Conservation (phyloP, 257 asterid genomes). For the Nicotiana paniculata region DNA sequence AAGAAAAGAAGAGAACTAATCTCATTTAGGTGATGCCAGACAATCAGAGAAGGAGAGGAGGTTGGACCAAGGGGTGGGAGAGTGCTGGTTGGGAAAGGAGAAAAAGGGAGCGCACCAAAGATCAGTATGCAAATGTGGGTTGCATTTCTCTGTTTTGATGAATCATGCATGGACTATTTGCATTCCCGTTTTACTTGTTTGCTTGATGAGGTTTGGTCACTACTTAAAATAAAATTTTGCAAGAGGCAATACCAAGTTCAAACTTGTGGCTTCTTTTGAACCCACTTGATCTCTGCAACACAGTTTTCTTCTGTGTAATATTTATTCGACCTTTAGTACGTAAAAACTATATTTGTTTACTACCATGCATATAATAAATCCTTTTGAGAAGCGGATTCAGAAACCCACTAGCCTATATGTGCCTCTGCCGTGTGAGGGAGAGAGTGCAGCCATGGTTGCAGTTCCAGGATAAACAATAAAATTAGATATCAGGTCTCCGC, state of each 20-base stretch:
- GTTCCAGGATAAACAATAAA: neutral
- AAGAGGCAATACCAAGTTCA: neutral
- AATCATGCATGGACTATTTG: neutral
- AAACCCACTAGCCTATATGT: neutral
- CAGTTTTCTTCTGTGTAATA: neutral
- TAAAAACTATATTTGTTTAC: neutral
- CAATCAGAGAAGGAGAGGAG: neutral
- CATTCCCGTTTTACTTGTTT: neutral
- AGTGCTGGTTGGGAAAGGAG: neutral
- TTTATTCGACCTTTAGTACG: neutral
- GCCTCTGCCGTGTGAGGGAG: neutral
- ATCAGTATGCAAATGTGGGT: neutral
- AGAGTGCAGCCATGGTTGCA: neutral
- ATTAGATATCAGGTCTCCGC: neutral
- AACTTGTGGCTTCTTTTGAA: too few species aligned
- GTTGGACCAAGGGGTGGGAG: neutral
- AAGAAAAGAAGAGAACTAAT: neutral
- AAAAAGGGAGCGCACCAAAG: neutral
- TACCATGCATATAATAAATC: neutral
- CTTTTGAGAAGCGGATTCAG: neutral
- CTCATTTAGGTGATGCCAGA: neutral
- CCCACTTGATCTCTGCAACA: neutral
- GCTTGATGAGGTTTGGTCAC: neutral
- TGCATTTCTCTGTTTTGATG: slow-evolving; percentile 3
- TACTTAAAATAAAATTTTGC: neutral